Evolutionary conservation across 805 yeast species (phyloP).

Genomic region (Saturnispora ahearnii): DNA sequence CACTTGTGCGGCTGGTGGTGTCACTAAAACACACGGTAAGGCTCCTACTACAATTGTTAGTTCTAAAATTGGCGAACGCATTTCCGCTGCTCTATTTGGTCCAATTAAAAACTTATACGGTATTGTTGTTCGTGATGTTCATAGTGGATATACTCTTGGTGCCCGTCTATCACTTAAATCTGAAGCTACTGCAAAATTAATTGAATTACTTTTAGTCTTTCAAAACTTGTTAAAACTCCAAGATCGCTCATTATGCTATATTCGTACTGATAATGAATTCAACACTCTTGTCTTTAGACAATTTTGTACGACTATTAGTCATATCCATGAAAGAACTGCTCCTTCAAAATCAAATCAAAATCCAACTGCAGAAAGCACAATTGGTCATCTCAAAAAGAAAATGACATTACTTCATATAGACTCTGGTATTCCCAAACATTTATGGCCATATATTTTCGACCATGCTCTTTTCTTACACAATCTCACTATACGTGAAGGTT

Average conservation of each 20-base stretch:
- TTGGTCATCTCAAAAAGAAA: not conserved
- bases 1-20: too few species aligned
- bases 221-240: not conserved
- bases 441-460: not conserved
- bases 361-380: not conserved
- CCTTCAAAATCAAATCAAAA: slow-evolving; percentile 2
- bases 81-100: not conserved
- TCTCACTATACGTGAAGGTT: too few species aligned
- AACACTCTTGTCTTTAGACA: too few species aligned
- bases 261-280: not conserved
- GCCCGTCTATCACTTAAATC: too few species aligned
- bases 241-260: not conserved
- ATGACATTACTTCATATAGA: not conserved
- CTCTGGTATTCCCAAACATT: not conserved
- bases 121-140: not conserved
- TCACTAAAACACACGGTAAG: too few species aligned
- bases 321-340: not conserved
- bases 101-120: not conserved
- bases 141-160: not conserved
- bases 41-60: too few species aligned
- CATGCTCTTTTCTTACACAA: not conserved
- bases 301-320: too few species aligned
- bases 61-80: not conserved
- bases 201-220: too few species aligned
- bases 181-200: not conserved